Percentiles rank a stretch among this genome's conserved stretches.
Evolutionary conservation across 139 green algal genomes (phyloP).

Genomic region (Monoraphidium neglectum): DNA sequence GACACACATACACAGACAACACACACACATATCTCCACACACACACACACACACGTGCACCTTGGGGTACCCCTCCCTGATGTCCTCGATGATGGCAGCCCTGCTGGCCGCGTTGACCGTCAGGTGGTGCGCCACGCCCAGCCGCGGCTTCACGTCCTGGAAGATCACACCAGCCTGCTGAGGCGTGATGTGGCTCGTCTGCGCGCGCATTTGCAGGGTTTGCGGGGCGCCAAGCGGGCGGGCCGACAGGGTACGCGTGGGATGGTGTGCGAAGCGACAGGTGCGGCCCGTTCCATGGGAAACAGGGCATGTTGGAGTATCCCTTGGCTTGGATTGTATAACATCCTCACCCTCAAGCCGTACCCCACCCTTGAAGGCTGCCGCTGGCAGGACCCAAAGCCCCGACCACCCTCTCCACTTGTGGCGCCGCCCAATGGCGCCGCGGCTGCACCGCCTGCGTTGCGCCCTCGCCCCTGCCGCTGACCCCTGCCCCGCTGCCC

Average conservation of each 20-base stretch:
- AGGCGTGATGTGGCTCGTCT: conserved; percentile 53
- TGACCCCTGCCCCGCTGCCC: too few species aligned
- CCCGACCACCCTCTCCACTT: not conserved
- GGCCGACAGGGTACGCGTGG: too few species aligned
- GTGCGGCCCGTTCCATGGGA: too few species aligned
- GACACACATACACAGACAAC: not conserved
- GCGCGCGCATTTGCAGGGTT: too few species aligned
- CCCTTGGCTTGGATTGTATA: too few species aligned
- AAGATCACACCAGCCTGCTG: conserved; percentile 40
- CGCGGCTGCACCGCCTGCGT: too few species aligned
- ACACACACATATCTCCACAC: not conserved
- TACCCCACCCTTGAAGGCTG: too few species aligned
- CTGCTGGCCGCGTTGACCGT: conserved; percentile 43
- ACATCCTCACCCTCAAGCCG: too few species aligned
- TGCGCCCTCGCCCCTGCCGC: too few species aligned
- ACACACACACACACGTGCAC: not conserved
- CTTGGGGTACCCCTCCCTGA: conserved; percentile 19
- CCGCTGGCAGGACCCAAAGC: not conserved
- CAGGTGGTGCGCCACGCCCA: conserved; percentile 43
- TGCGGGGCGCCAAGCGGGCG: too few species aligned
- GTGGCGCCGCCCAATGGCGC: not conserved
- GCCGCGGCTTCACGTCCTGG: conserved; percentile 11
- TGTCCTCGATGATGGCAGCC: conserved; percentile 30
- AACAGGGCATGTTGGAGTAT: too few species aligned
- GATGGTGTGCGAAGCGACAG: too few species aligned